Evolutionary conservation across 208 protist genomes (phyloP).

Genomic region (Phytomonas sp.): DNA sequence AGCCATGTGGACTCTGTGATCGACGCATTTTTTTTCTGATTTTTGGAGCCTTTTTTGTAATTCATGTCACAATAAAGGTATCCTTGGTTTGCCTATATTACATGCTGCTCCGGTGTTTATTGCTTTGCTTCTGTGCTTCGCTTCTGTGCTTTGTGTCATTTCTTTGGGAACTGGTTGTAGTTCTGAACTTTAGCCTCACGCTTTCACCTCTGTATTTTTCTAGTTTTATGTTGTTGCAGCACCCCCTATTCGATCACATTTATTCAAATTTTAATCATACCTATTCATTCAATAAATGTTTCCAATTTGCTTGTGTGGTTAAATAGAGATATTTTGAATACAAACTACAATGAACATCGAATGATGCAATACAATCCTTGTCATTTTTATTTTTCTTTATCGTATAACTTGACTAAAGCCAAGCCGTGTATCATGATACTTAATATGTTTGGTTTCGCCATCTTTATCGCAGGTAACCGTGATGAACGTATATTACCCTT

Average conservation of each 20-base stretch:
- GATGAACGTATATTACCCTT: conserved; percentile 3
- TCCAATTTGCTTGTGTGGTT: neutral
- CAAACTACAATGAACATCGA: neutral
- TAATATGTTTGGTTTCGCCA: conserved; percentile 6
- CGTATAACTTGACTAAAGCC: neutral
- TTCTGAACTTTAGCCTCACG: neutral
- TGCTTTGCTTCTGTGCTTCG: neutral
- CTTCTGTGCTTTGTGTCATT: neutral
- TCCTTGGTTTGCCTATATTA: neutral
- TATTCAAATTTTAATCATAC: neutral
- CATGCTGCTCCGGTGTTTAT: neutral
- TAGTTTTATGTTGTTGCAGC: neutral
- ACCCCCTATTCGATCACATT: neutral
- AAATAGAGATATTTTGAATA: neutral
- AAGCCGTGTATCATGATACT: neutral
- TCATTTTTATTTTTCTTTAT: neutral
- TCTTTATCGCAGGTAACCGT: conserved; percentile 1
- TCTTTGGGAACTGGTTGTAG: neutral
- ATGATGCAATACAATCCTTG: neutral
- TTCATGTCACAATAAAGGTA: neutral
- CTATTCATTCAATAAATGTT: neutral
- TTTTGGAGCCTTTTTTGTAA: neutral
- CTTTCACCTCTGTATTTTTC: neutral
- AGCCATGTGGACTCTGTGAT: neutral
- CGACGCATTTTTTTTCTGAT: conserved; percentile 6